A percentile compares a stretch with the other conserved stretches of the same genome.
phyloP scores from a whole-genome alignment of 2,329 filamentous ascomycete species.

The Podosphaera fusca region DNA sequence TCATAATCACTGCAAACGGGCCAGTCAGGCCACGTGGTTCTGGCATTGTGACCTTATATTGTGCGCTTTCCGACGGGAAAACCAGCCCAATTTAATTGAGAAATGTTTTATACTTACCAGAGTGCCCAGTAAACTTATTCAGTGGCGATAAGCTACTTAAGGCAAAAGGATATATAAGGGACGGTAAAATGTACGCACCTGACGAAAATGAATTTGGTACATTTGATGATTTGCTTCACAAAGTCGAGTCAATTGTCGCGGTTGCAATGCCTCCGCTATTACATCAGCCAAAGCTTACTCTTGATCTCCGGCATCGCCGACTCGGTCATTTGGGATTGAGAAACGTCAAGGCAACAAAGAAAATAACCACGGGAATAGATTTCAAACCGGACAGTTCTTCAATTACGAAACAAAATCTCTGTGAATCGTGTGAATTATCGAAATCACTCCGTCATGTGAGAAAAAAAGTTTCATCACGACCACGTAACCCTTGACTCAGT shows the following conservation, averaged over 20 bases:
- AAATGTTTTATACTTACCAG: not conserved
- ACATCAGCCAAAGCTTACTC: not conserved
- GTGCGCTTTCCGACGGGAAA: not conserved
- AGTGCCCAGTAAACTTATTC: not conserved
- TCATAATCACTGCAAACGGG: not conserved
- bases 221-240: not conserved
- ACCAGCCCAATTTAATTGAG: not conserved
- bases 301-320: not conserved
- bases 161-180: not conserved
- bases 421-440: not conserved
- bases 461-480: not conserved
- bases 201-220: not conserved
- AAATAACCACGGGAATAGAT: not conserved
- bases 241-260: not conserved
- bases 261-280: not conserved
- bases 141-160: not conserved
- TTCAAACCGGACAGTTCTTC: not conserved
- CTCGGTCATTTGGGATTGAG: not conserved
- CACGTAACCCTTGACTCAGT: not conserved
- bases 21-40: not conserved
- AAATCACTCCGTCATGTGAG: not conserved
- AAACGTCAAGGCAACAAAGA: not conserved
- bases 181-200: not conserved
- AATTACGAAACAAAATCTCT: not conserved
- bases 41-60: not conserved